Evolutionary conservation across 2,329 filamentous ascomycete species (phyloP), one percentile per base, ranked within the genome.

Genomic region (Penicillium vulpinum): DNA sequence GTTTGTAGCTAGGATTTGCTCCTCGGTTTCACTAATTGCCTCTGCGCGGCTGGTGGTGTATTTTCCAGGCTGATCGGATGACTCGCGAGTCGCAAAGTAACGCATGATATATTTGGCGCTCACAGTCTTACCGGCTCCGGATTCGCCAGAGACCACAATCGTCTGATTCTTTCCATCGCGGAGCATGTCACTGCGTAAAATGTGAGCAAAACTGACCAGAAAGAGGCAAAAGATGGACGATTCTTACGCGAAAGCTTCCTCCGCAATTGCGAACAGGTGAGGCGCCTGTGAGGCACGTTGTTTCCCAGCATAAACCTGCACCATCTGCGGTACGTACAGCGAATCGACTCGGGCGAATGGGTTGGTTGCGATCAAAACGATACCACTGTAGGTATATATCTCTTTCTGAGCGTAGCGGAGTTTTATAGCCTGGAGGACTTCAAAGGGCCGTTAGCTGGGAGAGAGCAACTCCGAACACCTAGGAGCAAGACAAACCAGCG

Each of bases 91-190:
- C 61, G 94, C 94, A 77, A 99, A 99, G 80, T 99, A 99, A 70
- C 94, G 87, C 94, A 99, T 99, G 74, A 99, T 97, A 78, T 99
- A 97, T 80, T 99, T 99, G 68, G 94, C 94, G 77, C 93, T 97
- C 75, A 99, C 94, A 5, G 94, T 99, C 81, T 99, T 99, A 71
- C 94, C 94, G 62, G 94, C 94, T 84, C 94, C 94, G 53, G 94
- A 99, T 78, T 99, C 94, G 74, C 94, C 94, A 35, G 94, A 99
- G n/a, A 99, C 94, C 52, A 99, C 94, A 62, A 99, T 91, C 38
- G 94, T 99, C 80, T 99, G 94, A 78, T 99, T 99, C 77, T 92
- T 92, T 67, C 85, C 84, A 79, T 97, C 94, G 65, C 94, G 89
- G 72, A 99, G 79, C 94, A 99, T 99, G 80, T 99, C 94, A 72